These are phyloP conservation scores for Phialophora verrucosa DNA, from an alignment of 2,329 filamentous ascomycete genomes.

Conservation along the genomic window DNA sequence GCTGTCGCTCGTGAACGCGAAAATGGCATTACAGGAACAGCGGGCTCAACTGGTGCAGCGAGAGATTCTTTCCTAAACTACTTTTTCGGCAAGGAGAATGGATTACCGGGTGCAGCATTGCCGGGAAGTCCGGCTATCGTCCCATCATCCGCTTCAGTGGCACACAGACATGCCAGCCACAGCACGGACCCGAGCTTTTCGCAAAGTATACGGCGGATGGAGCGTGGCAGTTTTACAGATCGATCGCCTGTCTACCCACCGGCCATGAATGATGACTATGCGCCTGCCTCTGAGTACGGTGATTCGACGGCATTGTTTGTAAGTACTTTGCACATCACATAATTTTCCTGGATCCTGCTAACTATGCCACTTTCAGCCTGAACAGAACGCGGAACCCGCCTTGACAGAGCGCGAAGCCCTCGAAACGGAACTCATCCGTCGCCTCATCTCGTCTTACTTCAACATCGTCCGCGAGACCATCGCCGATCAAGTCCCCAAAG, in stretches of 20 bases:
- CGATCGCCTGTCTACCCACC: conserved; percentile 56
- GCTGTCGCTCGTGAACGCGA: conserved; percentile 67
- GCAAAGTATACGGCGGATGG: conserved; percentile 78
- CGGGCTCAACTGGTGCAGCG: conserved; percentile 63
- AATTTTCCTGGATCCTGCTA: conserved; percentile 6
- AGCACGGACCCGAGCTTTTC: conserved; percentile 79
- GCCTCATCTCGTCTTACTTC: conserved; percentile 97
- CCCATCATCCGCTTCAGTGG: conserved; percentile 47
- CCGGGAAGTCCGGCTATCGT: conserved; percentile 50
- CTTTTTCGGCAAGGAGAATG: conserved; percentile 95
- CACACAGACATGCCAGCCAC: conserved; percentile 75
- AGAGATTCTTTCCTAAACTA: conserved; percentile 96
- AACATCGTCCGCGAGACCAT: conserved; percentile 99
- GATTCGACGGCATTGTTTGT: conserved; percentile 56
- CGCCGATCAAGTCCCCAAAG: conserved; percentile 97
- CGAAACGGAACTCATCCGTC: conserved; percentile 95
- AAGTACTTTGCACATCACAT: conserved; percentile 43
- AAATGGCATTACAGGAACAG: conserved; percentile 69
- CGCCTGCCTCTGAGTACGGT: conserved; percentile 47
- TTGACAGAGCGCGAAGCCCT: conserved; percentile 95
- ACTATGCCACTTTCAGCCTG: conserved; percentile 41
- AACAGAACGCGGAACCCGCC: conserved; percentile 71
- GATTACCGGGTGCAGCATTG: conserved; percentile 48
- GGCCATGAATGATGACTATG: conserved; percentile 46
- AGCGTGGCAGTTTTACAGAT: conserved; percentile 43